Conservation (phyloP, 345 rosid genomes). For the Linum trigynum region DNA sequence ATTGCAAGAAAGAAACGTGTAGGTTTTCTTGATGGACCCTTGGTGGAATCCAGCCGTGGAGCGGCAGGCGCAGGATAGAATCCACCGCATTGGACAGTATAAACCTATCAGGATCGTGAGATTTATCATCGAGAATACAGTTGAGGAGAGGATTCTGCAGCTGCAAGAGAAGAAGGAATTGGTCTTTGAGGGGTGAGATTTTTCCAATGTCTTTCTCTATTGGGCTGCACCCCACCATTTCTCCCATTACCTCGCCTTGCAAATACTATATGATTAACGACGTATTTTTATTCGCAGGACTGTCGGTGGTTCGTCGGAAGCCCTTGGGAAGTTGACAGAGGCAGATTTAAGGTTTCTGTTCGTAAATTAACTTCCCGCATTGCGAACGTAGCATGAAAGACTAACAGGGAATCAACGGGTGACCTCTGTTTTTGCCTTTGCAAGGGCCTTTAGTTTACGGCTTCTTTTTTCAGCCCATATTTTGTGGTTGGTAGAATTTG, state of each 20-base stretch:
- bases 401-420: too few species aligned
- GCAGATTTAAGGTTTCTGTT: conserved; percentile 73
- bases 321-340: conserved; percentile 69
- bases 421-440: too few species aligned
- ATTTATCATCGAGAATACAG: conserved; percentile 80
- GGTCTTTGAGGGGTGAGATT: conserved; percentile 84
- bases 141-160: conserved; percentile 86
- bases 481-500: too few species aligned
- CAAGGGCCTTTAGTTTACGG: too few species aligned
- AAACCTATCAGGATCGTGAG: conserved; percentile 96
- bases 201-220: neutral
- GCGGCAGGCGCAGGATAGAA: conserved; percentile 94
- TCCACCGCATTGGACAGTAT: conserved; percentile 92
- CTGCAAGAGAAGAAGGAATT: conserved; percentile 91
- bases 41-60: conserved; percentile 99
- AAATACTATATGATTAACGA: too few species aligned
- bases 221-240: neutral
- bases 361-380: conserved; percentile 17
- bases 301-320: conserved; percentile 79
- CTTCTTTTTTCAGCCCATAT: too few species aligned
- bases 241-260: neutral
- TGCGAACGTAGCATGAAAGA: too few species aligned
- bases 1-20: neutral
- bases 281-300: conserved; percentile 36
- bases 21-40: conserved; percentile 99